Conservation (phyloP, 1,284 basidiomycete species). For the Inonotus hispidus region DNA sequence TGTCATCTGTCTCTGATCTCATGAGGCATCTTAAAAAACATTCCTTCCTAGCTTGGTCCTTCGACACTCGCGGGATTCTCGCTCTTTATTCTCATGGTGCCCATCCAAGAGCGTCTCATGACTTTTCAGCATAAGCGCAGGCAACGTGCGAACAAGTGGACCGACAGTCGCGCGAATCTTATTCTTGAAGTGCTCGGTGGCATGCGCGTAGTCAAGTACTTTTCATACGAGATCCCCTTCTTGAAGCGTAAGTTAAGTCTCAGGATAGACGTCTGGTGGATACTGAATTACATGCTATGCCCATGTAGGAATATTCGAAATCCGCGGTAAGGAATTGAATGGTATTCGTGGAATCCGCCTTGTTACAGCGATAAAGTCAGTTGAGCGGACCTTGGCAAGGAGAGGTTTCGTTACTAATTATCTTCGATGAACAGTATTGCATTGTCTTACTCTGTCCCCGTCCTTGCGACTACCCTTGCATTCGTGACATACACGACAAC, state of each 20-base stretch:
- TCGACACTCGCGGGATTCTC: conserved; percentile 76
- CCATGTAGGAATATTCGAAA: conserved; percentile 46
- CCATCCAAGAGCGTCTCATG: conserved; percentile 70
- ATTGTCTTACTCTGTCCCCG: conserved; percentile 43
- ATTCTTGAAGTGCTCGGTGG: conserved; percentile 63
- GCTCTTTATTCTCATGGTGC: conserved; percentile 63
- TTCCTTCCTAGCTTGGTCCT: conserved; percentile 58
- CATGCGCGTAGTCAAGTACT: conserved; percentile 76
- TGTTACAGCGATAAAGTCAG: conserved; percentile 57
- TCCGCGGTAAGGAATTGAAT: conserved; percentile 49
- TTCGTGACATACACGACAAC: conserved; percentile 68
- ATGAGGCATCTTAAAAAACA: not conserved
- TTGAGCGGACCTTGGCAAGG: conserved; percentile 3
- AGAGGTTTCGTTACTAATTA: not conserved
- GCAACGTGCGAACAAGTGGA: conserved; percentile 59
- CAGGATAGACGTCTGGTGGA: too few species aligned
- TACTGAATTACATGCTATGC: not conserved
- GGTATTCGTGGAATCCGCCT: conserved; percentile 55
- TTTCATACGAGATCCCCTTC: conserved; percentile 65
- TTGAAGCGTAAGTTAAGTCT: conserved; percentile 42
- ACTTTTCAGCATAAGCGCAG: conserved; percentile 58
- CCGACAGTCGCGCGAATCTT: conserved; percentile 63
- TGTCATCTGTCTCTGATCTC: not conserved
- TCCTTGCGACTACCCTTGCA: conserved; percentile 68
- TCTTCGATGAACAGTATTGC: conserved; percentile 26